phyloP scores from a whole-genome alignment of 2,329 filamentous ascomycete genomes.

The Monosporascus sp. region DNA sequence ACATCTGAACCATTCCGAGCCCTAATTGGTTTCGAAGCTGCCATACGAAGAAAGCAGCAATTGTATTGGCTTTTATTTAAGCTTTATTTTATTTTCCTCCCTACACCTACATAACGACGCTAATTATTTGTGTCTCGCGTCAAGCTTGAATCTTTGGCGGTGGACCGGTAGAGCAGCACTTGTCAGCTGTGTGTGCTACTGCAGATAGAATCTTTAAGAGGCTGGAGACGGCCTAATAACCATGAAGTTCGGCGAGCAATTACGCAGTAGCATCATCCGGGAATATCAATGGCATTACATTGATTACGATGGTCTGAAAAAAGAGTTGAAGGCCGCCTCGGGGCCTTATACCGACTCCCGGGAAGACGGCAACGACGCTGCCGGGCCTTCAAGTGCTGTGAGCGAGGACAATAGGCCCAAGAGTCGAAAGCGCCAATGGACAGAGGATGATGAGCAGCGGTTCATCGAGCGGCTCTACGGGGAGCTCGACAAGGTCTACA shows the following conservation, averaged over 20 bases:
- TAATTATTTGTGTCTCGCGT: too few species aligned
- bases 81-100: slow-evolving; percentile 1
- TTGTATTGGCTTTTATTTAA: too few species aligned
- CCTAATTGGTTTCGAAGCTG: too few species aligned
- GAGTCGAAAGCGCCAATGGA: slow-evolving; percentile 64
- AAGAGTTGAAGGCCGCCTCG: slow-evolving; percentile 71
- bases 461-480: slow-evolving; percentile 84
- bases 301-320: slow-evolving; percentile 90
- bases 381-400: slow-evolving; percentile 28
- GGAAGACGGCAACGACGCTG: slow-evolving; percentile 28
- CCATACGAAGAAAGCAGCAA: too few species aligned
- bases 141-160: too few species aligned
- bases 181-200: neutral
- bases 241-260: slow-evolving; percentile 92
- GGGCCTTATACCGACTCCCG: slow-evolving; percentile 32
- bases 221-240: slow-evolving; percentile 47
- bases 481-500: slow-evolving; percentile 96
- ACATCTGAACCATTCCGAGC: too few species aligned
- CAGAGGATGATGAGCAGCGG: slow-evolving; percentile 81
- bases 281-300: slow-evolving; percentile 99
- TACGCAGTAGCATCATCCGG: slow-evolving; percentile 90
- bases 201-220: slow-evolving; percentile 2
- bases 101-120: slow-evolving; percentile 5
- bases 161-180: neutral
- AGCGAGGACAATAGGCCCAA: slow-evolving; percentile 34